Conservation (phyloP, 164 flowering plant species). For the Aristolochia californica region DNA sequence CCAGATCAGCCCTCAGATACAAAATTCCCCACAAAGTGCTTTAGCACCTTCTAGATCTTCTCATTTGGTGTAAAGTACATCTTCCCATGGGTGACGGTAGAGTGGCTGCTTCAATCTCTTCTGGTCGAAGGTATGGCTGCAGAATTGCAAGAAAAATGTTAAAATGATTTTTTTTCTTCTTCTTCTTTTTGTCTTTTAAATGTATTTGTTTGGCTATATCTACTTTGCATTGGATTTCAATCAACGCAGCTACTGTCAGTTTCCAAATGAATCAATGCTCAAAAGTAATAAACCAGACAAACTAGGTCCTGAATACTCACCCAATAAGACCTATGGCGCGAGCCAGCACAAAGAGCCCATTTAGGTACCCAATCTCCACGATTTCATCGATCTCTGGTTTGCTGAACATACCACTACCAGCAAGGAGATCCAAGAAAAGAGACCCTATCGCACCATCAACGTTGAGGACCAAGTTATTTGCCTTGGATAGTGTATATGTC, state of each 20-base stretch:
- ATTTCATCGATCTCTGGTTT: constrained; percentile 93
- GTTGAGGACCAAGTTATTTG: constrained; percentile 86
- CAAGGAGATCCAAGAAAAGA: constrained; percentile 96
- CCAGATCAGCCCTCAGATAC: no score
- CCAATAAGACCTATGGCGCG: constrained; percentile 98
- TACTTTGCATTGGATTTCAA: no score
- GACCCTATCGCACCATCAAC: constrained; percentile 98
- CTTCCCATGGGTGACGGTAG: constrained; percentile 99
- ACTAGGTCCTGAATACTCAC: constrained; percentile 30
- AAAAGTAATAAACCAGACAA: background rate
- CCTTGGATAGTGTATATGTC: constrained; percentile 86
- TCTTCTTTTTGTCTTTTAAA: no score
- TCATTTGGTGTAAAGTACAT: constrained; percentile 97
- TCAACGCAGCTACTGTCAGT: no score
- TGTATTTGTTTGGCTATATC: no score
- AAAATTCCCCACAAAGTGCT: background rate
- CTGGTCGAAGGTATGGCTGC: constrained; percentile 99
- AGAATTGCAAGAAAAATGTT: constrained; percentile 2
- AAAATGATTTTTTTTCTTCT: background rate
- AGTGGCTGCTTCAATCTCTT: constrained; percentile 99
- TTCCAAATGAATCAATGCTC: constrained; percentile 4
- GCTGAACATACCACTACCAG: constrained; percentile 96
- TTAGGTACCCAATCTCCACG: constrained; percentile 86
- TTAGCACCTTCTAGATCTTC: background rate
- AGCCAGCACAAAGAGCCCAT: constrained; percentile 93